Percentiles rank a stretch among this genome's conserved stretches.
Evolutionary conservation across 352 stramenopile species (phyloP).

Genomic region (Phytopythium kandeliae): DNA sequence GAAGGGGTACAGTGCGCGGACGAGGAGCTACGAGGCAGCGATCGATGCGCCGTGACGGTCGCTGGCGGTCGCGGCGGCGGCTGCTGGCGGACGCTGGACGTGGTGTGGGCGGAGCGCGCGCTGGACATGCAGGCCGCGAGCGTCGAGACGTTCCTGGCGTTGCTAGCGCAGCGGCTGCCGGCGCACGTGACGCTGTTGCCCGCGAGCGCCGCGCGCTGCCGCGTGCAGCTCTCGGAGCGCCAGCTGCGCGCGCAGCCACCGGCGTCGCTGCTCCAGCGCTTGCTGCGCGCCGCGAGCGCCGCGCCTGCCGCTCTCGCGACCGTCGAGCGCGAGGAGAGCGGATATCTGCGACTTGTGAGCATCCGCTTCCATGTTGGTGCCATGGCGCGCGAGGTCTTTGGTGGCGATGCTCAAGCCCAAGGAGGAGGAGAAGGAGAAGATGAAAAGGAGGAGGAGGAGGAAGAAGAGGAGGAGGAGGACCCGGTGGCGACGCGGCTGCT

Average conservation of each 20-base stretch:
- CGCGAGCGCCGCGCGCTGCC: conserved; percentile 47
- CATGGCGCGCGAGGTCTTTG: conserved; percentile 25
- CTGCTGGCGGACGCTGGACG: conserved; percentile 36
- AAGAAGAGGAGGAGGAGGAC: too few species aligned
- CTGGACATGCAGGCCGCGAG: conserved; percentile 71
- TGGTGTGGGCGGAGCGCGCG: conserved; percentile 51
- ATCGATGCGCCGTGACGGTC: conserved; percentile 23
- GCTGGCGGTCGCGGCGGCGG: conserved; percentile 11
- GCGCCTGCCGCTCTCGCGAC: conserved; percentile 12
- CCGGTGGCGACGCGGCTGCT: too few species aligned
- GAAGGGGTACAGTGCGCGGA: too few species aligned
- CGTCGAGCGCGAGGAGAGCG: conserved; percentile 38
- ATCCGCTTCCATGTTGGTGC: conserved; percentile 56
- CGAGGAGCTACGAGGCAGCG: not conserved
- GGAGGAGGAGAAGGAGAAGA: too few species aligned
- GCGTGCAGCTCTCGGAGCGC: conserved; percentile 46
- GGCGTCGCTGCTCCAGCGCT: conserved; percentile 22
- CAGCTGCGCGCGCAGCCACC: conserved; percentile 29
- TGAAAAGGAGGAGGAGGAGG: too few species aligned
- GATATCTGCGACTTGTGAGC: conserved; percentile 50
- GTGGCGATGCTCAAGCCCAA: too few species aligned
- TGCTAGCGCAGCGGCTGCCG: conserved; percentile 30
- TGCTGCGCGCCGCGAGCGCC: conserved; percentile 11
- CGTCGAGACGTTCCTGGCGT: conserved; percentile 75
- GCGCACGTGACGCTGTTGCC: conserved; percentile 30